Percentiles rank a stretch among this genome's conserved stretches.
Conservation (phyloP, 1,284 basidiomycete genomes). For the Takashimella koratensis region DNA sequence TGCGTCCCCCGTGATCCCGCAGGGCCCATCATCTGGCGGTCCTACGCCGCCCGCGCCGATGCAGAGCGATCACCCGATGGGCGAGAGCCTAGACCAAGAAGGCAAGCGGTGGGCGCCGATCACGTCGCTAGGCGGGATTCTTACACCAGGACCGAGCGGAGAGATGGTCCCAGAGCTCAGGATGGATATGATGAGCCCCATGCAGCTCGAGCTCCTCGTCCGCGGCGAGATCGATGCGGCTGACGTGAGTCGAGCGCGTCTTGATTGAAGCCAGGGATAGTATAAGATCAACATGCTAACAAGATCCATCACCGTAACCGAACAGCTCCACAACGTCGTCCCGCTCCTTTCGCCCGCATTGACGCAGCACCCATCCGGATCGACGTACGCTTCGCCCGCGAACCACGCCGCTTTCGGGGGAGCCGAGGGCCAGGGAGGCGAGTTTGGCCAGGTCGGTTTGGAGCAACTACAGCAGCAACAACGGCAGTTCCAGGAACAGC, state of each 20-base stretch:
- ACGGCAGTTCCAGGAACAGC: constrained; percentile 44
- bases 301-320: no score
- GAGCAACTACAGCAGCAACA: constrained; percentile 45
- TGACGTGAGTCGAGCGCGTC: background rate
- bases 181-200: constrained; percentile 41
- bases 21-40: background rate
- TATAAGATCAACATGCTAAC: background rate
- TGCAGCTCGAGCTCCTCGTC: constrained; percentile 42
- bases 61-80: background rate
- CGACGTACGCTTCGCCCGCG: constrained; percentile 30
- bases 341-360: constrained; percentile 43
- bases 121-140: constrained; percentile 19
- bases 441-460: constrained; percentile 23
- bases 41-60: background rate
- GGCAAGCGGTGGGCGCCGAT: constrained; percentile 8
- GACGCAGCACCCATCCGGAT: constrained; percentile 25
- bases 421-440: constrained; percentile 4
- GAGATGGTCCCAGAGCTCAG: constrained; percentile 40
- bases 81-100: constrained; percentile 2
- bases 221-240: constrained; percentile 15
- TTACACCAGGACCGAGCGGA: constrained; percentile 35
- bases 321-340: constrained; percentile 20
- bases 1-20: constrained; percentile 21
- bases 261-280: constrained; percentile 32
- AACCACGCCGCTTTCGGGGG: constrained; percentile 16